A percentile compares a stretch with the other conserved stretches of the same genome.
phyloP scores from a whole-genome alignment of 352 stramenopile genomes.

The Phytophthora kernoviae region DNA sequence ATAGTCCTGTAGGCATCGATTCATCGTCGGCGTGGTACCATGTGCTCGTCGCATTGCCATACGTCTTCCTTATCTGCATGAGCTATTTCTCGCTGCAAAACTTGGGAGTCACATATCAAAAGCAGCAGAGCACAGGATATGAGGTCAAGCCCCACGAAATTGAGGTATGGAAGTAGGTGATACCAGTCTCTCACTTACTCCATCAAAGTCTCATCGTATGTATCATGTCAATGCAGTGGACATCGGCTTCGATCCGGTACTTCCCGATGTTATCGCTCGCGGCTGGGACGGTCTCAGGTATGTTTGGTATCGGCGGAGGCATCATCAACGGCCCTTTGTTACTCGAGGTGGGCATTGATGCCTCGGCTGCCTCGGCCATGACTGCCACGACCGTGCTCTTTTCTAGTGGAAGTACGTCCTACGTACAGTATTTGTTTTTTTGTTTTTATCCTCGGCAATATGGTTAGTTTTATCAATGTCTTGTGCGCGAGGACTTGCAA shows the following conservation, averaged over 20 bases:
- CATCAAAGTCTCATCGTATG: background rate
- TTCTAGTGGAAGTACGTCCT: slow-evolving; percentile 64
- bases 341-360: slow-evolving; percentile 92
- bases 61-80: slow-evolving; percentile 76
- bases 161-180: slow-evolving; percentile 30
- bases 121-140: slow-evolving; percentile 59
- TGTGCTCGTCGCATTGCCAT: slow-evolving; percentile 60
- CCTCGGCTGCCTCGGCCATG: slow-evolving; percentile 86
- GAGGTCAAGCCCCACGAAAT: slow-evolving; percentile 53
- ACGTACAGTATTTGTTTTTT: no score
- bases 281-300: slow-evolving; percentile 91
- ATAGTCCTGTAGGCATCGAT: slow-evolving; percentile 88
- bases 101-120: slow-evolving; percentile 45
- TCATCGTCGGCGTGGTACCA: slow-evolving; percentile 83
- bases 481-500: no score
- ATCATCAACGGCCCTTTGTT: slow-evolving; percentile 96
- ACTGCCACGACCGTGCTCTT: slow-evolving; percentile 81
- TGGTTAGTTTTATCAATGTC: no score
- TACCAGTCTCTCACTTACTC: background rate
- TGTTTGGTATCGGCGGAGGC: slow-evolving; percentile 96
- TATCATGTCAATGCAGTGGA: slow-evolving; percentile 37
- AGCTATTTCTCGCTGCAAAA: slow-evolving; percentile 73
- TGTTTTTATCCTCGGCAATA: no score
- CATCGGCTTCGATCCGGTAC: slow-evolving; percentile 64
- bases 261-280: slow-evolving; percentile 92